These are phyloP conservation scores for Castanea crenata DNA, from an alignment of 306 rosid genomes.

Conservation along the genomic window DNA sequence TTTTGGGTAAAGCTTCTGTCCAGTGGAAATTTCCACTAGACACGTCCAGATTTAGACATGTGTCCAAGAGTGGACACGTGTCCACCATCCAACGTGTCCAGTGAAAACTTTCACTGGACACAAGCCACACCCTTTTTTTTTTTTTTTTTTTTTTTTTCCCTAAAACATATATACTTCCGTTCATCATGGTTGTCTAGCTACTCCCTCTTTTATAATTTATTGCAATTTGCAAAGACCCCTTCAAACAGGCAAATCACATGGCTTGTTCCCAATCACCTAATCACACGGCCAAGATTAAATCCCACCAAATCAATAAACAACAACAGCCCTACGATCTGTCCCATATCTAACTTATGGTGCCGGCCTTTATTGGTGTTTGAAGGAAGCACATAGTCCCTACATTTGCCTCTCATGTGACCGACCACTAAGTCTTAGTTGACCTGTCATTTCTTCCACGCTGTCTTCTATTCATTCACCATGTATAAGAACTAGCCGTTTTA, in stretches of 20 bases:
- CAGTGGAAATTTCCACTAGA: too few relatives aligned
- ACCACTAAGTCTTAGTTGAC: slow-evolving; percentile 59
- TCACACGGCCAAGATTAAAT: slow-evolving; percentile 53
- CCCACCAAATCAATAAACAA: slow-evolving; percentile 26
- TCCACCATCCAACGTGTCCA: too few relatives aligned
- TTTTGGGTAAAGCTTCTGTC: too few relatives aligned
- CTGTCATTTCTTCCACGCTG: slow-evolving; percentile 69
- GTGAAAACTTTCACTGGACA: too few relatives aligned
- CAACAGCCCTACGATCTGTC: slow-evolving; percentile 55
- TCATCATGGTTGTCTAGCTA: not conserved
- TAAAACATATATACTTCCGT: not conserved
- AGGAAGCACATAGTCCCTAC: slow-evolving; percentile 60
- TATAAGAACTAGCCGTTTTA: slow-evolving; percentile 16
- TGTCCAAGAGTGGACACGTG: too few relatives aligned
- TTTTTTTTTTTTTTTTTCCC: too few relatives aligned
- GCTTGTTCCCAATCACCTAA: slow-evolving; percentile 42
- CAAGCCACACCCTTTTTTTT: not conserved
- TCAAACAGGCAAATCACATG: slow-evolving; percentile 62
- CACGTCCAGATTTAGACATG: too few relatives aligned
- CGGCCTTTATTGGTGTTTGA: slow-evolving; percentile 46
- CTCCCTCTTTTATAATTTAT: slow-evolving; percentile 17
- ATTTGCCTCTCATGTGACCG: slow-evolving; percentile 85
- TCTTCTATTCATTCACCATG: slow-evolving; percentile 21
- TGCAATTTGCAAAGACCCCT: slow-evolving; percentile 30
- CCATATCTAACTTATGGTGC: slow-evolving; percentile 55